Conservation (phyloP, 2,329 filamentous ascomycete genomes). For the Penicillium sclerotigenum region DNA sequence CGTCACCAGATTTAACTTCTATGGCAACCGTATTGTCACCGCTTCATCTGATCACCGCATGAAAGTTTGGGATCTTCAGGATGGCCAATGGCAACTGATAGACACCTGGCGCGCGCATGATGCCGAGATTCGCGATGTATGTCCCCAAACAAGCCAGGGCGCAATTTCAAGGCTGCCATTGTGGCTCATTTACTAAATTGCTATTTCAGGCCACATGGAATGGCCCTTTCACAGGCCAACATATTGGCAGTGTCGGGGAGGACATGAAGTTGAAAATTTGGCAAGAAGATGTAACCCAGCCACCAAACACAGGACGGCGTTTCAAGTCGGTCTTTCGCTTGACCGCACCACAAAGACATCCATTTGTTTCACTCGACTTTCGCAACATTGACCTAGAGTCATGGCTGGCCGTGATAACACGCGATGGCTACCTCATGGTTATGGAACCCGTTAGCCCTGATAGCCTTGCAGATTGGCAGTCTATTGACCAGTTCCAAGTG, state of each 20-base stretch:
- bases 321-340: constrained; percentile 69
- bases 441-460: constrained; percentile 85
- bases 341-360: constrained; percentile 63
- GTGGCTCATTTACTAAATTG: constrained; percentile 19
- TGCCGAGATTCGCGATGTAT: constrained; percentile 82
- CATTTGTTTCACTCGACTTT: constrained; percentile 77
- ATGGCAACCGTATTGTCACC: constrained; percentile 86
- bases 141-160: constrained; percentile 30
- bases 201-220: constrained; percentile 78
- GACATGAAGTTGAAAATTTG: constrained; percentile 89
- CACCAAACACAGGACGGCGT: constrained; percentile 68
- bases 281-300: constrained; percentile 82
- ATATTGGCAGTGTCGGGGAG: constrained; percentile 82
- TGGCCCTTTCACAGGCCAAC: constrained; percentile 81
- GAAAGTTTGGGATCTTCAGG: constrained; percentile 78
- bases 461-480: constrained; percentile 70
- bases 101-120: constrained; percentile 90
- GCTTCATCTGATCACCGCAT: constrained; percentile 90
- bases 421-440: constrained; percentile 74
- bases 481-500: constrained; percentile 73
- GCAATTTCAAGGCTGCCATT: neutral
- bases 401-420: constrained; percentile 78
- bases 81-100: constrained; percentile 72
- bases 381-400: constrained; percentile 80
- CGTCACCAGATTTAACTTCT: constrained; percentile 84